A percentile compares a stretch with the other conserved stretches of the same genome.
Evolutionary conservation across 116 monocot genomes (phyloP).

Genomic region (Papilionanthe hybrid): DNA sequence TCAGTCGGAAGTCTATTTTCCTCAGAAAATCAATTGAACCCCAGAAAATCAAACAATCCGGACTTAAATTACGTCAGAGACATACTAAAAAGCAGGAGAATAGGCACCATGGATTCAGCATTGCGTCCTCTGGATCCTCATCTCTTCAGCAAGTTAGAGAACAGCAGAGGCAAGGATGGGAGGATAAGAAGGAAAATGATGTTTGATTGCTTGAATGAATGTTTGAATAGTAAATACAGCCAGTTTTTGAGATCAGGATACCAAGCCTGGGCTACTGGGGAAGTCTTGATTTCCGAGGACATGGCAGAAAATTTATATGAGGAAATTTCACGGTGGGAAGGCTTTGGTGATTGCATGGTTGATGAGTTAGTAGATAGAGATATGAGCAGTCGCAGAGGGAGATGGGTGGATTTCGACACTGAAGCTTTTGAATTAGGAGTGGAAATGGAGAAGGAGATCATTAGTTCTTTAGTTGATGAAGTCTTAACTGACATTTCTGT

Average conservation of each 20-base stretch:
- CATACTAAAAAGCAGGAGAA: constrained; percentile 19
- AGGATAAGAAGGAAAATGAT: constrained; percentile 52
- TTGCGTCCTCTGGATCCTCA: constrained; percentile 22
- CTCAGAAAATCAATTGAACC: not conserved
- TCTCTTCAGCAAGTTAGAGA: constrained; percentile 51
- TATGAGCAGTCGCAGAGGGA: constrained; percentile 63
- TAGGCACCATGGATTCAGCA: not conserved
- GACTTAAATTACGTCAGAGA: constrained; percentile 42
- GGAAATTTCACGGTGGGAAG: constrained; percentile 56
- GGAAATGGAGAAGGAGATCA: constrained; percentile 39
- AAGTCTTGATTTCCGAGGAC: constrained; percentile 9
- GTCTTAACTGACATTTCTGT: constrained; percentile 32
- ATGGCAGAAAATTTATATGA: constrained; percentile 44
- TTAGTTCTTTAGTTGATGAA: constrained; percentile 63
- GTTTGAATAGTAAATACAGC: constrained; percentile 39
- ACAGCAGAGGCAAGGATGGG: constrained; percentile 12
- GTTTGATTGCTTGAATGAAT: constrained; percentile 69
- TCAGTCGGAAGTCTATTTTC: constrained; percentile 2
- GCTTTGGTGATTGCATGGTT: constrained; percentile 65
- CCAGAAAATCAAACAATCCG: constrained; percentile 1
- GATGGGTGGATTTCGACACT: constrained; percentile 60
- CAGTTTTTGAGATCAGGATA: constrained; percentile 52
- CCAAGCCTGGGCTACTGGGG: constrained; percentile 51
- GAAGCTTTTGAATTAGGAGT: constrained; percentile 58
- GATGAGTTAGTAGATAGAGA: constrained; percentile 80